Conservation (phyloP, 805 yeast species). For the Nakazawaea sp. region DNA sequence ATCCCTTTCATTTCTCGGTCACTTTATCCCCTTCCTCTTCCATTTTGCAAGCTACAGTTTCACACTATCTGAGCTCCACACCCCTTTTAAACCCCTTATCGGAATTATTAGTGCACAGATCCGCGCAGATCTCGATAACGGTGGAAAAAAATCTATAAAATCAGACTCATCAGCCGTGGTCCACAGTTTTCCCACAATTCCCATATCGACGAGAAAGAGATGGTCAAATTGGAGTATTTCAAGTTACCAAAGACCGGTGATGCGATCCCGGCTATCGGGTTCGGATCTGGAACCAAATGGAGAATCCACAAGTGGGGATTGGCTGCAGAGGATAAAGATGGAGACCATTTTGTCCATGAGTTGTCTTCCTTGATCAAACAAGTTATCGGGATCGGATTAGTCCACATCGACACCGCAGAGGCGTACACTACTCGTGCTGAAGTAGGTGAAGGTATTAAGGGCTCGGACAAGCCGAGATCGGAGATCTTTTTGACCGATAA, state of each 20-base stretch:
- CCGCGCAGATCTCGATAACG: background rate
- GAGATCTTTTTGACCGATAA: constrained; percentile 57
- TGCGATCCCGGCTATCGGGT: constrained; percentile 38
- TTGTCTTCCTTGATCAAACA: constrained; percentile 37
- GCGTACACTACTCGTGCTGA: constrained; percentile 56
- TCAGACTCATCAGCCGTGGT: no score
- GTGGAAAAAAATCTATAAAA: no score
- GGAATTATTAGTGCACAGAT: background rate
- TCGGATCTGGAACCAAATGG: constrained; percentile 61
- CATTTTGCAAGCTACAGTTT: no score
- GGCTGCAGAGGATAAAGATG: constrained; percentile 14
- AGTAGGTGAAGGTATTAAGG: constrained; percentile 45
- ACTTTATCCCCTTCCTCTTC: no score
- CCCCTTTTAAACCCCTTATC: no score
- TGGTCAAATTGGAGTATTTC: constrained; percentile 11
- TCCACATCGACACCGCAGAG: constrained; percentile 65
- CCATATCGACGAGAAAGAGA: background rate
- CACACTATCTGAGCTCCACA: no score
- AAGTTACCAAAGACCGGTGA: constrained; percentile 21
- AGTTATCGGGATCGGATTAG: constrained; percentile 47
- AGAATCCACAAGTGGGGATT: constrained; percentile 22
- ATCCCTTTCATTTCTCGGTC: no score
- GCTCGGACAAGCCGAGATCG: constrained; percentile 37
- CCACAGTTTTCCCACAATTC: background rate
- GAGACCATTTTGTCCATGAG: constrained; percentile 22